Conservation (phyloP, 768 basidiomycete genomes). For the Guyanaporus albipodus region DNA sequence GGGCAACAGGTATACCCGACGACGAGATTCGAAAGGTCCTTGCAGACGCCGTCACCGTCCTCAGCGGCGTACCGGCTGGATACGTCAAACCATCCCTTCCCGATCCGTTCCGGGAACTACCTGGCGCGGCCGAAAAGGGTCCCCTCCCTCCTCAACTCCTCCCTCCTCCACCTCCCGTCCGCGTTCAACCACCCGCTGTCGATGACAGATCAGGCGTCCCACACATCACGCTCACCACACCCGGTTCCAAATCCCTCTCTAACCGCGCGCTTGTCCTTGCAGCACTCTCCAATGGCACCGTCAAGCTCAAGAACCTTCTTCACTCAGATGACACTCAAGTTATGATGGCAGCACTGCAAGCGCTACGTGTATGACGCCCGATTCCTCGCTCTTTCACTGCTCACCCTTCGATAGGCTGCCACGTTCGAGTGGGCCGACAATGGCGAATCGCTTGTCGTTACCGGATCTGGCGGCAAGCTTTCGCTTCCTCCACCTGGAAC, state of each 20-base stretch:
- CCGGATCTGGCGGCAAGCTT: conserved; percentile 80
- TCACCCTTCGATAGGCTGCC: conserved; percentile 60
- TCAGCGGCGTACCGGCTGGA: conserved; percentile 54
- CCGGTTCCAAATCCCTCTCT: conserved; percentile 94
- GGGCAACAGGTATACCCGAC: conserved; percentile 84
- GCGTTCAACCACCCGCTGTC: background rate
- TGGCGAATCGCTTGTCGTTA: conserved; percentile 91
- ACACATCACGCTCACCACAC: conserved; percentile 75
- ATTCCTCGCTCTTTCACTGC: background rate
- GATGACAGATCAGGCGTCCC: conserved; percentile 8
- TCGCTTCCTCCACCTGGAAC: conserved; percentile 74
- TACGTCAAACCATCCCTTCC: conserved; percentile 43
- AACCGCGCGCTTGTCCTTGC: conserved; percentile 93
- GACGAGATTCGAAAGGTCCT: conserved; percentile 77
- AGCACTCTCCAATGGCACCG: conserved; percentile 84
- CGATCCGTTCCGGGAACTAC: conserved; percentile 31
- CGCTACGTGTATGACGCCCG: conserved; percentile 61
- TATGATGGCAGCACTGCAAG: conserved; percentile 93
- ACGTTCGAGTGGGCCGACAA: conserved; percentile 93
- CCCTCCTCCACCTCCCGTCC: conserved; percentile 1
- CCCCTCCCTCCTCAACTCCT: conserved; percentile 21
- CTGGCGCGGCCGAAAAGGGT: conserved; percentile 11
- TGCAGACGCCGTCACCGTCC: conserved; percentile 72
- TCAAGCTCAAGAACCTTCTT: conserved; percentile 82
- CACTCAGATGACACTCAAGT: conserved; percentile 99